Evolutionary conservation across 2,329 filamentous ascomycete species (phyloP), one percentile per base, ranked within the genome.

Genomic region (Monosporascus ibericus): DNA sequence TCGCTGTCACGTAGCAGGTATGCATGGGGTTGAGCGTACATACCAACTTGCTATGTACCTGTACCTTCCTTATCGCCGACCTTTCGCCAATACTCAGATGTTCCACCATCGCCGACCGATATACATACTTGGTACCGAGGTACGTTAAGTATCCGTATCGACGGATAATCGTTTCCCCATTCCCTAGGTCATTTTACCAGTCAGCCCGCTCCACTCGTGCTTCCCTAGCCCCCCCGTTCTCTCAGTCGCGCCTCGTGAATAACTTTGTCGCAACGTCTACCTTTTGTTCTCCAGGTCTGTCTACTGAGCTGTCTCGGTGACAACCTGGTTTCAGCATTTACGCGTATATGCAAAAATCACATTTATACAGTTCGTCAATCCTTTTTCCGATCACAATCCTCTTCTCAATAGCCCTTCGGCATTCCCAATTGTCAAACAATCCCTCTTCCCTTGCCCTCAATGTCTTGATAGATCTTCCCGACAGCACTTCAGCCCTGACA

Each of bases 311-410:
- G 24, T 46, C 24, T 27, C 3, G 24, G 42, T 30, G 24, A 46
- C 22, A 22, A 18, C 17, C 24, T 46, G 42, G 42, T 17, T 25
- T 27, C 9, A 46, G 20, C 7, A 44, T 44, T 20, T 3, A 14
- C 14, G 42, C 22, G 24, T 30, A 25, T 25, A 17, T 46, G 22
- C 17, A 14, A 46, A 25, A n/a, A 27, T 15, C 24, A 44, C 52
- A 44, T 47, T 51, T 52, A 55, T 58, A 63, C 58, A 67, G 65
- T 68, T 68, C 65, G 65, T 68, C 64, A 56, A 65, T 65, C 65
- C 64, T 61, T 63, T 65, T 60, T 60, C 53, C 54, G 25, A 58
- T 44, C 51, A 56, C 50, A 47, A 55, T 53, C 54, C 54, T 58
- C 48, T 59, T 58, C 48, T 59, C 58, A 59, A 58, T 57, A 48